Percentiles rank a stretch among this genome's conserved stretches.
These are phyloP conservation scores for Globisporangium spinosum DNA, from an alignment of 352 stramenopile species.

Conservation along the genomic window DNA sequence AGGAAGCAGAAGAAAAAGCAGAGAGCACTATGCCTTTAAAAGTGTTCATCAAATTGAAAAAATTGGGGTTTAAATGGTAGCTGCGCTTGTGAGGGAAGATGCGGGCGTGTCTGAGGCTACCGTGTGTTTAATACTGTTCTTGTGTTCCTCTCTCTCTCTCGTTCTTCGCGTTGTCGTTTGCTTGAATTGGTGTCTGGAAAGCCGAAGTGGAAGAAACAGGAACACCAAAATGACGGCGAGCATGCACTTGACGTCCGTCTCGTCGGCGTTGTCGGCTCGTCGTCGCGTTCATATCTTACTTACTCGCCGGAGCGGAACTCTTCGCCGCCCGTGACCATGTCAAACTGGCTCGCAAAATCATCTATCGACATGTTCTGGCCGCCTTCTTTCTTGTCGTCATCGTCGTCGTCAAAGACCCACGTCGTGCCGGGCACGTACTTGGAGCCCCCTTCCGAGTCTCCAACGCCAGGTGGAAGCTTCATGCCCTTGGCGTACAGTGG, in stretches of 20 bases:
- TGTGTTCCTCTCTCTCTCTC: not conserved
- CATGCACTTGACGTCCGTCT: no score
- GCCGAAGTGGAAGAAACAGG: not conserved
- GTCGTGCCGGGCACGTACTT: slow-evolving; percentile 88
- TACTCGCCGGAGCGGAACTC: slow-evolving; percentile 80
- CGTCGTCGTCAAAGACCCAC: slow-evolving; percentile 88
- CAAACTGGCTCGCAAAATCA: slow-evolving; percentile 87
- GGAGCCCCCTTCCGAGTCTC: slow-evolving; percentile 50
- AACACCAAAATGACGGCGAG: not conserved
- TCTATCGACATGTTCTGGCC: slow-evolving; percentile 65
- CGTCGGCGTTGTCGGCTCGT: not conserved
- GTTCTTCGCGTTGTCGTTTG: not conserved
- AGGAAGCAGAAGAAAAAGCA: not conserved
- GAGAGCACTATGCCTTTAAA: not conserved
- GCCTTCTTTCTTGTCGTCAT: slow-evolving; percentile 57
- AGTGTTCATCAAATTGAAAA: slow-evolving; percentile 7
- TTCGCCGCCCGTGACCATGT: slow-evolving; percentile 82
- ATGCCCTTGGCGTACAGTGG: slow-evolving; percentile 80
- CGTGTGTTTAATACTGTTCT: slow-evolving; percentile 8
- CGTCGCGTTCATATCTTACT: not conserved
- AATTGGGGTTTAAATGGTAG: not conserved
- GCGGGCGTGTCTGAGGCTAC: not conserved
- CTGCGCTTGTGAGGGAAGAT: not conserved
- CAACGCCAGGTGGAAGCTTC: slow-evolving; percentile 57
- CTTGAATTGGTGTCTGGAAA: not conserved